A percentile compares a stretch with the other conserved stretches of the same genome.
Evolutionary conservation across 495 filamentous ascomycete genomes (phyloP).

Genomic region (Talaromyces adpressus): DNA sequence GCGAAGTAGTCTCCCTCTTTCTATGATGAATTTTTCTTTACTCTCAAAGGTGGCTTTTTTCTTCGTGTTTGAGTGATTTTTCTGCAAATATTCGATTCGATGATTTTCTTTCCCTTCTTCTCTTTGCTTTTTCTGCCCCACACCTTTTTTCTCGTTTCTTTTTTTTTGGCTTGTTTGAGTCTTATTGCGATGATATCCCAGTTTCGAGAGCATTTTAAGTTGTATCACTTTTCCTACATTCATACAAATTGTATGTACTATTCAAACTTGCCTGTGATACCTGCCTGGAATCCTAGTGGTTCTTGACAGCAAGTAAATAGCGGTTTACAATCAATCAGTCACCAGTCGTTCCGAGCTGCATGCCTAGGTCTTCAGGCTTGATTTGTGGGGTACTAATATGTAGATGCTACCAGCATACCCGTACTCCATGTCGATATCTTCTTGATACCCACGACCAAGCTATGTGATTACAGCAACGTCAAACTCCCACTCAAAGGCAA

Average conservation of each 20-base stretch:
- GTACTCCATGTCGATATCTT: no score
- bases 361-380: background rate
- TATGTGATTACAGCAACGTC: constrained; percentile 20
- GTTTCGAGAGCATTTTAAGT: background rate
- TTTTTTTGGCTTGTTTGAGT: background rate
- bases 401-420: no score
- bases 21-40: background rate
- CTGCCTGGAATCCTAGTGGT: background rate
- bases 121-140: background rate
- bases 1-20: constrained; percentile 1
- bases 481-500: constrained; percentile 21
- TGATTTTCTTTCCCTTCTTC: background rate
- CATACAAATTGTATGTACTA: background rate
- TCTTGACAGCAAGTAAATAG: background rate
- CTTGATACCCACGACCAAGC: background rate
- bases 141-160: background rate
- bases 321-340: background rate
- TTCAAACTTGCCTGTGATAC: background rate
- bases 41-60: background rate
- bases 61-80: background rate
- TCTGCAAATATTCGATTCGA: background rate
- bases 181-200: constrained; percentile 3
- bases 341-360: background rate
- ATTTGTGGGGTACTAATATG: background rate
- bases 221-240: background rate